Base-by-base conservation (phyloP, 345 rosid species). In the Murraya paniculata region DNA sequence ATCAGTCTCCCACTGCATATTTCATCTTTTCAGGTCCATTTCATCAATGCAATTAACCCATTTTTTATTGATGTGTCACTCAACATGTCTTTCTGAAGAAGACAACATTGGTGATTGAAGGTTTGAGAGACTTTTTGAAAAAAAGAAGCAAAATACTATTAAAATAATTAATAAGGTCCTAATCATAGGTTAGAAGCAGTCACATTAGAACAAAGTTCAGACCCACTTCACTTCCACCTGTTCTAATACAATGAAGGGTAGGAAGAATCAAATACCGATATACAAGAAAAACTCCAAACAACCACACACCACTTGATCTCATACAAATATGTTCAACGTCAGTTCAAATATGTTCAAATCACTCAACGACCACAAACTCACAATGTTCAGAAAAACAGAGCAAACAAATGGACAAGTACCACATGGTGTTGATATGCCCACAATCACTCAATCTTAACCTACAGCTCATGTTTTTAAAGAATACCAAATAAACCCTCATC, bases 171-270 rank as follows among this genome's bases (percentile, higher is more conserved):
- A 71, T 6, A 38, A 45, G 60, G 79, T 74, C 85, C 66, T 41
- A 58, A 80, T 82, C 80, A 67, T 25, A 16, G 35, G 9, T 6
- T 60, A 50, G 57, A 36, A 82, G 77, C 76, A 70, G 66, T 60
- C 24, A 38, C 85, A 74, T 65, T 39, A 64, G 36, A 77, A 77
- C 79, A 83, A 76, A 75, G 64, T 53, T 64, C 48, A 55, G 74
- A 78, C 69, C 84, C 79, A 77, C 58, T 81, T 76, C 83, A 79
- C 73, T 59, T 64, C 86, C 81, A 81, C 83, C 78, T 62, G 80
- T 48, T 81, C 81, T 18, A 64, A 25, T 39, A 68, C 79, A 79
- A 77, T 61, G 11, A 75, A 48, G 5, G 65, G 77, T 60, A 77
- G 59, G 25, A 79, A 75, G 78, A 75, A 66, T 79, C 81, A 75